Evolutionary conservation across 768 basidiomycete species (phyloP).

Genomic region (Pisolithus microcarpus): DNA sequence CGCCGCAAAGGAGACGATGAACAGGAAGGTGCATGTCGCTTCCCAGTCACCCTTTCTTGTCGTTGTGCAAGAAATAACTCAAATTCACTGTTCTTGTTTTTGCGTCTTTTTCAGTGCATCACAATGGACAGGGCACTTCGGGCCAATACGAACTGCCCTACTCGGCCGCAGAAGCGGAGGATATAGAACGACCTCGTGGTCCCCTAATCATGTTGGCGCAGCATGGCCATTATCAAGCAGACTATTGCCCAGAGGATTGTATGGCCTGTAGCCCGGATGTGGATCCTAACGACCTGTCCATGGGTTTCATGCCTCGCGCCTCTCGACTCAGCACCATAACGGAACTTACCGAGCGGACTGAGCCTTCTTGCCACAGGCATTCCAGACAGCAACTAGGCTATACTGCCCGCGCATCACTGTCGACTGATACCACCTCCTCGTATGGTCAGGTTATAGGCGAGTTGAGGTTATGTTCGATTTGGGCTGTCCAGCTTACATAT

Average conservation of each 20-base stretch:
- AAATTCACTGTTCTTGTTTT: constrained; percentile 16
- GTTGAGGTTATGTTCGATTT: constrained; percentile 12
- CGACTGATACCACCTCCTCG: constrained; percentile 39
- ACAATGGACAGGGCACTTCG: constrained; percentile 8
- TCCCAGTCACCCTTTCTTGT: constrained; percentile 23
- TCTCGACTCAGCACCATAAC: constrained; percentile 56
- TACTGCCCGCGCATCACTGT: constrained; percentile 33
- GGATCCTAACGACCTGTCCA: constrained; percentile 24
- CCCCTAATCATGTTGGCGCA: constrained; percentile 59
- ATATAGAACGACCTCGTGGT: constrained; percentile 38
- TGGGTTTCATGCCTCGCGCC: constrained; percentile 26
- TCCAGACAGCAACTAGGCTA: constrained; percentile 35
- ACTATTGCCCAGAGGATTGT: constrained; percentile 18
- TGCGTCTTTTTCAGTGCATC: constrained; percentile 14
- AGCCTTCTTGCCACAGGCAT: constrained; percentile 44
- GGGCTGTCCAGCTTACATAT: constrained; percentile 3
- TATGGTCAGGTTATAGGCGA: constrained; percentile 59
- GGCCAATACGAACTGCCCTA: constrained; percentile 6
- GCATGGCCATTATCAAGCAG: constrained; percentile 36
- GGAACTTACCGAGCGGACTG: constrained; percentile 61
- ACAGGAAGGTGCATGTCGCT: constrained; percentile 54
- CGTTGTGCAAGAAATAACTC: constrained; percentile 7
- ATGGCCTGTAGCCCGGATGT: constrained; percentile 17
- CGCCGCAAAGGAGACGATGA: constrained; percentile 30
- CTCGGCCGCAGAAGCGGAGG: constrained; percentile 17